Base-by-base conservation (phyloP, 148 eudicot species). In the Persicaria tinctoria region DNA sequence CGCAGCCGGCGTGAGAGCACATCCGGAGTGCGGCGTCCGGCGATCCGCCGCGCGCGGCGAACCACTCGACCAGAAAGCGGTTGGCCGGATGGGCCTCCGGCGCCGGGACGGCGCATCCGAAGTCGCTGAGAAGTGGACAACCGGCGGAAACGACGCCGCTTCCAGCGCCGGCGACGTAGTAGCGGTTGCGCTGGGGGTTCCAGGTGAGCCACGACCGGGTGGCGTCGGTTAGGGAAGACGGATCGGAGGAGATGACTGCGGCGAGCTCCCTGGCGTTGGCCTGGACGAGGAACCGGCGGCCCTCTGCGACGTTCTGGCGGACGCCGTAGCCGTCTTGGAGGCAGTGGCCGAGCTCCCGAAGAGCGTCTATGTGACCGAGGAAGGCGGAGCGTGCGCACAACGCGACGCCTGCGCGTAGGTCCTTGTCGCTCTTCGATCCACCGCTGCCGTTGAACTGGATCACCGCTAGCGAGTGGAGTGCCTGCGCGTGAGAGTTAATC, bases 371-470 rank as follows among this genome's bases (percentile, higher is more conserved):
- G 59, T 83, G 82, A 51, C 88, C 88, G 13, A 85, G 79, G 20
- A 46, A 79, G 46, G 84, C 88, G 48, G 88, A 82, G 38, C 82
- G 71, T 27, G 83, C 83, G 18, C 82, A 85, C 50, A 85, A 71
- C 23, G 86, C 82, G 0, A 81, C 72, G 0, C 84, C 88, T 1
- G 83, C 81, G 6, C 76, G 84, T 68, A 79, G 68, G 79, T 85
- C 84, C 62, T 77, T 83, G 7, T 74, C 75, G 46, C 18, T 73
- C 46, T 83, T 85, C 3, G 46, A 12, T 0, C 81, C 84, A 2
- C 86, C 86, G 63, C 88, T 85, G 41, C 88, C 88, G 81, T 85
- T 85, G 83, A 85, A 85, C 32, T 85, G 83, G 8, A 85, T 83
- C 51, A 85, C 66, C 6, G 88, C 88, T 2, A 85, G 80, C 1